Evolutionary conservation across 148 eudicot species (phyloP), one percentile per base, ranked within the genome.

Genomic region (Amaranthus palmeri): DNA sequence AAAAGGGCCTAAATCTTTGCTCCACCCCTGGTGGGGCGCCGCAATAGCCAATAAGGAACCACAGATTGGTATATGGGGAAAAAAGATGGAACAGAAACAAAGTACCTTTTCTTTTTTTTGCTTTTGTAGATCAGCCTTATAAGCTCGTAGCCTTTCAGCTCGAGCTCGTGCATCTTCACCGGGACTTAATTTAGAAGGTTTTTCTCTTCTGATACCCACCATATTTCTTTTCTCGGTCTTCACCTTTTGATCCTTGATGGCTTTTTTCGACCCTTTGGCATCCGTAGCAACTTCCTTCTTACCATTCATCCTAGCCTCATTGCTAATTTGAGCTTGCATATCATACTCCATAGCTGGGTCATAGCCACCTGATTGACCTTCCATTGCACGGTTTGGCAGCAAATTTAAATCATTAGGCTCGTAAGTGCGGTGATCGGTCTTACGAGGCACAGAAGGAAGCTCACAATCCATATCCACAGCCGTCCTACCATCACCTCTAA

Each of bases 91-190:
- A 13, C 8, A 6, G 44, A 58, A 59, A 51, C 64, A 50, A 18
- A 65, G 41, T 86, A 96, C 99, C 99, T 92, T 82, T 82, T 90
- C 93, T 75, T 92, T 96, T 82, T 86, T 96, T 78, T 80, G 74
- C 84, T 92, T 92, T 83, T 90, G 97, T 66, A 92, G 86, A 81
- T 96, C 99, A 70, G 99, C 97, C 87, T 96, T 96, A 72, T 72
- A 96, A 60, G 92, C 71, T 70, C 99, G 83, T 78, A 96, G 69
- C 72, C 58, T 90, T 63, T 96, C 97, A 61, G 99, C 99, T 71
- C 99, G 99, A 68, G 96, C 96, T 56, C 93, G 86, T 45, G 99
- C 97, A 77, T 96, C 97, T 41, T 92, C 99, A 62, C 83, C 78
- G 74, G 92, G 86, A 80, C 83, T 90, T 70, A 78, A 72, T 81